Conservation (phyloP, 2,329 filamentous ascomycete genomes). For the Didymella glomerata region DNA sequence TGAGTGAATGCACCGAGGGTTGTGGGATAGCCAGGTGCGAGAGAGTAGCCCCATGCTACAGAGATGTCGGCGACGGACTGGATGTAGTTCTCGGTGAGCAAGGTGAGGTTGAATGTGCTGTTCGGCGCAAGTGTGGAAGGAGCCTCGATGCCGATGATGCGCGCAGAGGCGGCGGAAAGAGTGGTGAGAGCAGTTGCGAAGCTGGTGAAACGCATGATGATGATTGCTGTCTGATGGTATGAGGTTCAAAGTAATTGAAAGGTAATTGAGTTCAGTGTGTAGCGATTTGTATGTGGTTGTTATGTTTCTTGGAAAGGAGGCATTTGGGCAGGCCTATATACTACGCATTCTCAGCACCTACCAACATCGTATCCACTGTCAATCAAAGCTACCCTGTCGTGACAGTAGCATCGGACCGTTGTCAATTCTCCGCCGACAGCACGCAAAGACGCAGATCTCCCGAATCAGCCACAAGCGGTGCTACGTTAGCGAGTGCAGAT, state of each 20-base stretch:
- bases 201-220: constrained; percentile 25
- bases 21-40: constrained; percentile 32
- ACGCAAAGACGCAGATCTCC: constrained; percentile 15
- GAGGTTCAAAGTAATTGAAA: neutral
- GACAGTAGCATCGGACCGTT: constrained; percentile 11
- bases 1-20: constrained; percentile 44
- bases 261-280: neutral
- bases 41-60: constrained; percentile 54
- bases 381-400: constrained; percentile 17
- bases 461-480: constrained; percentile 14
- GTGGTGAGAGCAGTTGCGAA: constrained; percentile 11
- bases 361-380: constrained; percentile 7
- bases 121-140: constrained; percentile 55
- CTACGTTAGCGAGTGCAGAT: neutral
- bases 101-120: constrained; percentile 49
- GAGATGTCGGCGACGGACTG: constrained; percentile 57
- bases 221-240: neutral
- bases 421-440: constrained; percentile 1
- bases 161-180: constrained; percentile 26
- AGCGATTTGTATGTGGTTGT: neutral
- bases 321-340: constrained; percentile 2
- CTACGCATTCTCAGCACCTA: neutral
- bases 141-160: constrained; percentile 56
- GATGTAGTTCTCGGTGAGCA: constrained; percentile 56
- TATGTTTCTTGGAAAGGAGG: too few species aligned